These are phyloP conservation scores for Phytophthora melonis DNA, from an alignment of 352 stramenopile genomes.

Conservation along the genomic window DNA sequence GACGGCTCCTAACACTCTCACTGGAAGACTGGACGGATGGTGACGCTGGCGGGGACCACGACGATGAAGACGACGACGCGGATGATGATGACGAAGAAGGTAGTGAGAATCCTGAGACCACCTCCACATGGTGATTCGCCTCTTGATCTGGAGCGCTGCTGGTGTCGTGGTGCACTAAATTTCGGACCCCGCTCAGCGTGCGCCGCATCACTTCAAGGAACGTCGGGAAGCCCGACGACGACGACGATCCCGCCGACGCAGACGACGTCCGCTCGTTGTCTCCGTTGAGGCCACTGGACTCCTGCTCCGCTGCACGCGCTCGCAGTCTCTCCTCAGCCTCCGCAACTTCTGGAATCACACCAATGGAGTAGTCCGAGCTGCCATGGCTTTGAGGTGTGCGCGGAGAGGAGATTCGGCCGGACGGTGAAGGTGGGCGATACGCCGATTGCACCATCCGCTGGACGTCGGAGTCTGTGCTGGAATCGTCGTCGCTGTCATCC, in stretches of 20 bases:
- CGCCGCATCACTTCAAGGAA: constrained; percentile 63
- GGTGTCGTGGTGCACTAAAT: constrained; percentile 45
- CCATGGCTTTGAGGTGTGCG: constrained; percentile 26
- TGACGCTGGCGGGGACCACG: constrained; percentile 23
- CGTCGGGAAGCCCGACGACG: constrained; percentile 45
- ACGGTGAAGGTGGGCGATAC: constrained; percentile 38
- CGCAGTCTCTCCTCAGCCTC: constrained; percentile 54
- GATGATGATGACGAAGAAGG: constrained; percentile 46
- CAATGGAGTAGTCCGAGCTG: constrained; percentile 29
- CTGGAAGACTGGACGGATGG: constrained; percentile 22
- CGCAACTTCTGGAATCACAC: constrained; percentile 75
- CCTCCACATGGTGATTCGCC: constrained; percentile 18
- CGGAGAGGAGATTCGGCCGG: constrained; percentile 33
- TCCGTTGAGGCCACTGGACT: constrained; percentile 5
- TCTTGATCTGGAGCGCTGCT: constrained; percentile 16
- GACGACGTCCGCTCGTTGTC: constrained; percentile 28
- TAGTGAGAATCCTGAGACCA: constrained; percentile 28
- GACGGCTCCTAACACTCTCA: constrained; percentile 11
- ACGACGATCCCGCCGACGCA: constrained; percentile 41
- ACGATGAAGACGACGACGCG: constrained; percentile 30
- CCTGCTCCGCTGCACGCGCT: constrained; percentile 29
- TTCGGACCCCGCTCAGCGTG: constrained; percentile 51
- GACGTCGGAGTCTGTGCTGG: constrained; percentile 29
- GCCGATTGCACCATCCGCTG: constrained; percentile 15
- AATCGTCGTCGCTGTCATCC: constrained; percentile 40